These are phyloP conservation scores for Globisporangium emineosum DNA, from an alignment of 352 stramenopile genomes.

Conservation along the genomic window DNA sequence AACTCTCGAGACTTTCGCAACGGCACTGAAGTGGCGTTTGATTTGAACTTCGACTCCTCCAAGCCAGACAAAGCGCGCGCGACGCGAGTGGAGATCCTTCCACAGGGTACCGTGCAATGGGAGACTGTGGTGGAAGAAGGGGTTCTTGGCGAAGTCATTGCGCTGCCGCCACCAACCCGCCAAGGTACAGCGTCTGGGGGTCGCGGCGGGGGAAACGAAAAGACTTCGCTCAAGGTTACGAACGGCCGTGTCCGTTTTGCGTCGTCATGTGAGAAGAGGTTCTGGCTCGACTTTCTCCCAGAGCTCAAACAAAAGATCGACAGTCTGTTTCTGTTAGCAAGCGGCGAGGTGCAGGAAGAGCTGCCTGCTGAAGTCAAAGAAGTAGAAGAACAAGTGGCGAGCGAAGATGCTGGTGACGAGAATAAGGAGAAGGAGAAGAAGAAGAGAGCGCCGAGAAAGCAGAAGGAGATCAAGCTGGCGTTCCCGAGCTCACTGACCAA, in stretches of 20 bases:
- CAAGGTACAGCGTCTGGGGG: slow-evolving; percentile 26
- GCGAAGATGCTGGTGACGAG: slow-evolving; percentile 7
- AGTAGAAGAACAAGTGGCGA: slow-evolving; percentile 8
- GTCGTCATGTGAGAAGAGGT: slow-evolving; percentile 33
- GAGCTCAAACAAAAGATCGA: slow-evolving; percentile 61
- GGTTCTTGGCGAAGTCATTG: slow-evolving; percentile 42
- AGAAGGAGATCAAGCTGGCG: slow-evolving; percentile 36
- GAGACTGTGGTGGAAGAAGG: slow-evolving; percentile 42
- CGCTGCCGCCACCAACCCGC: slow-evolving; percentile 31
- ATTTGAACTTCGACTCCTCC: slow-evolving; percentile 38
- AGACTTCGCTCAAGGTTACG: slow-evolving; percentile 30
- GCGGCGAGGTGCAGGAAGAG: slow-evolving; percentile 14
- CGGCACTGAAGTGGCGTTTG: slow-evolving; percentile 71
- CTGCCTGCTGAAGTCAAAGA: slow-evolving; percentile 16
- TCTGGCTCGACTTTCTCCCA: slow-evolving; percentile 58
- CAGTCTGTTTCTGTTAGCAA: slow-evolving; percentile 29
- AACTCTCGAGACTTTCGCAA: slow-evolving; percentile 37
- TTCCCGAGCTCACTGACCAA: slow-evolving; percentile 52
- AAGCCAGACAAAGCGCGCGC: slow-evolving; percentile 60
- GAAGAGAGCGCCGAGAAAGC: slow-evolving; percentile 15
- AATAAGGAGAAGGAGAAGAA: slow-evolving; percentile 4
- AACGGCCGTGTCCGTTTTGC: slow-evolving; percentile 43
- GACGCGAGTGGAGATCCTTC: slow-evolving; percentile 55
- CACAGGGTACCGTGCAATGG: slow-evolving; percentile 59
- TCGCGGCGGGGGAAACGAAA: slow-evolving; percentile 26